Evolutionary conservation across 192 early-diverging fungal genomes (phyloP), one percentile per base, ranked within the genome.

Genomic region (Dissophora ornata): DNA sequence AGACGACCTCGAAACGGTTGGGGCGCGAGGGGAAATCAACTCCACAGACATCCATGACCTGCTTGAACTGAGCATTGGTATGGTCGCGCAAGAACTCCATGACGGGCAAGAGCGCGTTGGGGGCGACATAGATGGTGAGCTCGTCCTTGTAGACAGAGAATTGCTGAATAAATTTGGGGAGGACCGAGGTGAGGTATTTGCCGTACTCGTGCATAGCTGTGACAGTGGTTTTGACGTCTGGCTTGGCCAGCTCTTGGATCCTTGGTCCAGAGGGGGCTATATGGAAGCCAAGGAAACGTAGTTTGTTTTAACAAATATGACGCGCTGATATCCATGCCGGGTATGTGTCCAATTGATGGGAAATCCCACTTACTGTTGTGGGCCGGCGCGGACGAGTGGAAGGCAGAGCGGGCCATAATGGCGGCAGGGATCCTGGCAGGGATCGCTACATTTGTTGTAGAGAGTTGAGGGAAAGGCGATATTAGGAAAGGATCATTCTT

Each of bases 61-160:
- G 94, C 82, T 98, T 96, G 83, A 95, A 97, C 82, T 97, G 95
- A 60, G 87, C 80, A 47, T 90, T 91, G 41, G 91, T 92, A 84
- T 99, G 95, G 79, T 98, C 95, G 61, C 94, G 91, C 62, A 99
- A 86, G 67, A 99, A 99, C 71, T 88, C 85, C 74, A 94, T 86
- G 58, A 94, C 93, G 22, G 87, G 93, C 25, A 85, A 55, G 26
- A 99, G 57, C 4, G 87, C 90, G 9, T 87, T 84, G 18, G 97
- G 96, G 30, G 95, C 94, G 57, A 95, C 88, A 82, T 96, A 95
- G 58, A 99, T 81, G n/a, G 93, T 94, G 46, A 99, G 86, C 79
- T 99, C 97, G 62, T 99, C 95, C 83, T 98, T 98, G 90, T 96
- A 97, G 58, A 99, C 92, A 28, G 94, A 94, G 79, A 93, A 93